phyloP scores from a whole-genome alignment of 2,329 filamentous ascomycete genomes.

The Sphaerostilbella broomeana region DNA sequence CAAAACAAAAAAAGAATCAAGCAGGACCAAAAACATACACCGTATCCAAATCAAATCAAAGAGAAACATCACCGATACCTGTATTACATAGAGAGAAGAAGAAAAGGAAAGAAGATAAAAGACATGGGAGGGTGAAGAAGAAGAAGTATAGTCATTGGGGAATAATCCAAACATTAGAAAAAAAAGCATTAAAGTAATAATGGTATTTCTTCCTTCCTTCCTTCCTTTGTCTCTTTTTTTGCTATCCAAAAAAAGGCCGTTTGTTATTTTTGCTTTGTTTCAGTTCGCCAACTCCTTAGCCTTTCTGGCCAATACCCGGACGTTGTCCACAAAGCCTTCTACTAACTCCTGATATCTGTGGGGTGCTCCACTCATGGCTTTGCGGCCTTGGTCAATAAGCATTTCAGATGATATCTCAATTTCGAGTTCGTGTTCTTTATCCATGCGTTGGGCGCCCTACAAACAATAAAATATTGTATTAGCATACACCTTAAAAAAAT shows the following conservation, averaged over 20 bases:
- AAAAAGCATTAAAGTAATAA: neutral
- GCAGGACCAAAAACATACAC: neutral
- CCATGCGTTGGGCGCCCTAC: constrained; percentile 34
- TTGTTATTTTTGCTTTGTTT: neutral
- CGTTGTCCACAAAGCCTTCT: constrained; percentile 68
- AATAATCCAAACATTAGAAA: neutral
- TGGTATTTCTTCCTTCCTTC: neutral
- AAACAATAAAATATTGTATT: no score
- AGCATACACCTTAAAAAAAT: constrained; percentile 9
- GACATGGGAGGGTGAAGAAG: no score
- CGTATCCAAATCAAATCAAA: no score
- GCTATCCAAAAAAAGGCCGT: no score
- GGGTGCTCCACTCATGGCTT: constrained; percentile 43
- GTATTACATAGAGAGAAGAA: neutral
- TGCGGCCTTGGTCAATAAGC: constrained; percentile 60
- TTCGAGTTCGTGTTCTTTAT: constrained; percentile 75
- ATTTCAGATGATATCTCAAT: constrained; percentile 62
- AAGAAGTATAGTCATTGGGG: neutral
- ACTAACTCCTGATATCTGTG: constrained; percentile 63
- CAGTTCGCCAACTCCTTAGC: constrained; percentile 26
- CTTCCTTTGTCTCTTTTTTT: neutral
- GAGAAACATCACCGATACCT: neutral
- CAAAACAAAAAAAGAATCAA: neutral
- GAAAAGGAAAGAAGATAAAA: no score
- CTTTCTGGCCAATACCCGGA: constrained; percentile 50